Base-by-base conservation (phyloP, 768 basidiomycete genomes). In the Atractiella rhizophila region DNA sequence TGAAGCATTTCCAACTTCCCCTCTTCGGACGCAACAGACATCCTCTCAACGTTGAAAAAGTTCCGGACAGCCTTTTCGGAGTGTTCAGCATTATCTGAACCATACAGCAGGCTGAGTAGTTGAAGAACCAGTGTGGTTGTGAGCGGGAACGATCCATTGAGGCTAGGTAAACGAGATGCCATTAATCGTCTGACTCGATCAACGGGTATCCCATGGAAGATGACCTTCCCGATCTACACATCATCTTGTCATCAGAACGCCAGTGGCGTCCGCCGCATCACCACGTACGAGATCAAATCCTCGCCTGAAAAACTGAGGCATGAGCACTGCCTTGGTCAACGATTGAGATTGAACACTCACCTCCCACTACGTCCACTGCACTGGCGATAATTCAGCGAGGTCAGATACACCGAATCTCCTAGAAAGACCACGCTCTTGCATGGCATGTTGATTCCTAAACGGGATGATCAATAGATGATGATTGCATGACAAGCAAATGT, bases 341-440 rank as follows among this genome's bases (percentile, higher is more conserved):
- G 26, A 4, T 26, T 3, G 5, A 71, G 63, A 50, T 76, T 74
- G 44, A 64, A 75, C 2, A 74, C 75, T 51, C 75, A 66, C 31
- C 75, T 66, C 43, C 75, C 74, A 29, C 74, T 74, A 54, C 74
- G 66, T 41, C 75, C 75, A 33, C 72, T 67, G 44, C 73, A 74
- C 63, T 76, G 74, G 10, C 75, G 69, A 53, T 72, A 76, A 29
- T 46, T 48, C 41, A 54, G 44, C 15, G 53, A 71, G 73, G 48
- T 25, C 38, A 26, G 23, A 26, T 45, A 46, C 48, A 40, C 39
- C 41, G 35, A 36, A 42, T 38, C 44, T 19, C 46, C 28, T 18
- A 29, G n/a, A 28, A 51, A 50, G 21, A 45, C 44, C 11, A 35
- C 34, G n/a, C n/a, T n/a, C n/a, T n/a, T n/a, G n/a, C n/a, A n/a